Evolutionary conservation across 1,284 basidiomycete species (phyloP).

Genomic region (Sanghuangporus weigelae): DNA sequence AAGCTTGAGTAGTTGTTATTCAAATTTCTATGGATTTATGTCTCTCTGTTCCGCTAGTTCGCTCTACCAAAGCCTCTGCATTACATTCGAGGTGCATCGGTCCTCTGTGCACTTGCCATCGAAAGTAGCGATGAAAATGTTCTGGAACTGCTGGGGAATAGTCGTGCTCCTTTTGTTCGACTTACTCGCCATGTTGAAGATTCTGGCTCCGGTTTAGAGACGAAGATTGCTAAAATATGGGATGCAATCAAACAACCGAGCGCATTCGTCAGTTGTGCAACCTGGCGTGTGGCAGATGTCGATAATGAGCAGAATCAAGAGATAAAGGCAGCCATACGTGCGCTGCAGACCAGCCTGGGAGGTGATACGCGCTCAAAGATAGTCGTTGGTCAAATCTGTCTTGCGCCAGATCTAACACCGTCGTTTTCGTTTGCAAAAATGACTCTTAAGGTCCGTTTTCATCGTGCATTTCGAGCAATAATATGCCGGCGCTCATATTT

Average conservation of each 20-base stretch:
- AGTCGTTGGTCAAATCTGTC: conserved; percentile 2
- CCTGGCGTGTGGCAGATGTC: background rate
- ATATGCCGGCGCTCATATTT: background rate
- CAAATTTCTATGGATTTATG: background rate
- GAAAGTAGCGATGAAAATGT: conserved; percentile 4
- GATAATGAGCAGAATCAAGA: background rate
- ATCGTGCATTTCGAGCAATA: background rate
- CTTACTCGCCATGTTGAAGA: conserved; percentile 1
- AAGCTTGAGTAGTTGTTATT: background rate
- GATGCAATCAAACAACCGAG: conserved; percentile 4
- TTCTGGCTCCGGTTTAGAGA: background rate
- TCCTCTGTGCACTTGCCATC: conserved; percentile 6
- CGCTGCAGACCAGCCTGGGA: background rate
- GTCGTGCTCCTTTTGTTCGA: background rate
- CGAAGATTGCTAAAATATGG: conserved; percentile 2
- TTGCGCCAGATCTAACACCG: conserved; percentile 2
- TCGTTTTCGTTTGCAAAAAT: conserved; percentile 13
- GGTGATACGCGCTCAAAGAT: conserved; percentile 6
- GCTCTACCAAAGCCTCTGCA: conserved; percentile 10
- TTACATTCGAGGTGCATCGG: conserved; percentile 9
- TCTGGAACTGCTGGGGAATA: conserved; percentile 4
- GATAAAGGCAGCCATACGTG: background rate
- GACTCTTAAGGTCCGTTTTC: conserved; percentile 2
- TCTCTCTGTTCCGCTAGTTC: conserved; percentile 1
- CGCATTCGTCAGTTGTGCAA: background rate